Base-by-base conservation (phyloP, 345 rosid genomes). In the Cardamine resedifolia region DNA sequence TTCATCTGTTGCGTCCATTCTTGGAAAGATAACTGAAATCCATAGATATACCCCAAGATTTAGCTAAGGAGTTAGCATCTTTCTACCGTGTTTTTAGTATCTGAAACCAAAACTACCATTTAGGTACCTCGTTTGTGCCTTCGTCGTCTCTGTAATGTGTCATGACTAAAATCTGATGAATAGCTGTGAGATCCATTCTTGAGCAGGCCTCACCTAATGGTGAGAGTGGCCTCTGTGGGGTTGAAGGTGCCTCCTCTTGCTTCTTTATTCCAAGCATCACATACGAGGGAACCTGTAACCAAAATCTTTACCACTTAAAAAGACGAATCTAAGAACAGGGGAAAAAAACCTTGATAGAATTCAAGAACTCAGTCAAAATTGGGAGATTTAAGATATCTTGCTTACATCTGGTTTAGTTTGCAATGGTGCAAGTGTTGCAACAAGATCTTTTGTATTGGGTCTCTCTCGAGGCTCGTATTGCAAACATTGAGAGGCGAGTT, bases 1-100 rank as follows among this genome's bases (percentile, higher is more conserved):
- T 90, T 85, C 92, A 96, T 96, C 73, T 88, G 99, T 64, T 92
- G 99, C 2, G 98, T 92, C 98, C 97, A 92, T 74, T 96, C 99
- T 87, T 90, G 91, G 80, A 92, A 92, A 76, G 98, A 92, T 76
- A 92, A 80, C 99, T 92, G 81, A 72, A 27, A 52, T 24, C 64
- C 67, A 70, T 31, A 36, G 41, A 44, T 33, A 51, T 27, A 18
- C 45, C 23, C 4, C 50, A 49, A 60, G 24, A 58, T 41, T 45
- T 55, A 26, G 31, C 20, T 44, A 2, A 44, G 7, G 4, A 44
- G 49, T 16, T 18, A 9, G 27, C 18, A n/a, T 27, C 5, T 53
- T 61, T 61, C 1, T 7, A 15, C 39, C 5, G 47, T 0, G 19
- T 5, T 39, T 18, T 38, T 14, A 6, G 38, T 11, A 44, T 19